Conservation (phyloP, 2,329 filamentous ascomycete species). For the Talaromyces funiculosus region DNA sequence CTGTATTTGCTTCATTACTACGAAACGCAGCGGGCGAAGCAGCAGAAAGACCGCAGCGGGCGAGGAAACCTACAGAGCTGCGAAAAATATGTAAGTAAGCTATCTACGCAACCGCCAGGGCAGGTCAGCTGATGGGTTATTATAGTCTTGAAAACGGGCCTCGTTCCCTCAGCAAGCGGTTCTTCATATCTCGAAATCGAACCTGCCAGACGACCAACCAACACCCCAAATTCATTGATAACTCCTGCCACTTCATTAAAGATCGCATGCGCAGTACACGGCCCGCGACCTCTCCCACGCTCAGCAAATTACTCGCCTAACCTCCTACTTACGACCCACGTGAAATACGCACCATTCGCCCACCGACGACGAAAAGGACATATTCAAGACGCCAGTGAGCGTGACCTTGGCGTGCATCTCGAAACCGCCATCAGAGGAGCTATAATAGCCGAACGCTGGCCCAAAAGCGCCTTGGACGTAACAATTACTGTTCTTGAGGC, state of each 20-base stretch:
- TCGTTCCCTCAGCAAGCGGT: conserved; percentile 88
- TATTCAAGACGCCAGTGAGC: conserved; percentile 75
- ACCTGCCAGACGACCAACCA: conserved; percentile 42
- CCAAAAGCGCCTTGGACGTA: conserved; percentile 97
- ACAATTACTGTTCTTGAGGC: conserved; percentile 90
- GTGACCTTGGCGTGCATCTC: conserved; percentile 83
- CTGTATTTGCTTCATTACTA: conserved; percentile 55
- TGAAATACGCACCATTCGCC: conserved; percentile 96
- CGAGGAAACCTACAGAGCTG: conserved; percentile 63
- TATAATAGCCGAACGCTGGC: conserved; percentile 90
- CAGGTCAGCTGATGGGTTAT: neutral
- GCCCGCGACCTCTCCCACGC: conserved; percentile 81
- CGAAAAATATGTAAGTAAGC: conserved; percentile 75
- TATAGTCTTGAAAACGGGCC: conserved; percentile 78
- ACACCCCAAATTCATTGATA: conserved; percentile 44
- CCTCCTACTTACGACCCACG: conserved; percentile 82
- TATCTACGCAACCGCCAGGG: conserved; percentile 6
- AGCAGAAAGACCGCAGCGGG: conserved; percentile 48
- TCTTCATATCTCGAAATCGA: conserved; percentile 64
- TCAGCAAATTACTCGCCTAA: conserved; percentile 90
- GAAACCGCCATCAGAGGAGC: conserved; percentile 85
- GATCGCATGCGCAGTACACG: conserved; percentile 87
- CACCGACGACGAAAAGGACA: conserved; percentile 77
- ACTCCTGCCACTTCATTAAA: conserved; percentile 67
- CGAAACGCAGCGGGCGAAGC: conserved; percentile 45